Evolutionary conservation across 2,329 filamentous ascomycete species (phyloP), one percentile per base, ranked within the genome.

Genomic region (Phyllosticta ampelicida): DNA sequence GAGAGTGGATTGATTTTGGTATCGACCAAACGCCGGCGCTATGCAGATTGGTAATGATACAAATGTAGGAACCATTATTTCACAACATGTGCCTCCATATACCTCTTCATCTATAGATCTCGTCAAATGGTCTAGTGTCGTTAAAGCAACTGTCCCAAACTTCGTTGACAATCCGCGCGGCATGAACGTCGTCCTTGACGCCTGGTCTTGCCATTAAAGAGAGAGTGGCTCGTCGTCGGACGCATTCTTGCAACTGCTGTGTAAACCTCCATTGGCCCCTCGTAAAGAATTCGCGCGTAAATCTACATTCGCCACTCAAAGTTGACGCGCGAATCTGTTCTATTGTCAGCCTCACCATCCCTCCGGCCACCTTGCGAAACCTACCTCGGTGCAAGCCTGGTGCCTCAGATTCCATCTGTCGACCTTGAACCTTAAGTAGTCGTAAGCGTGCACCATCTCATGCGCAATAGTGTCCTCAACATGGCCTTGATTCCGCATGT

Each of bases 121-220:
- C 92, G 71, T 97, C 90, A 73, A 99, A 99, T 1, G 94, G 94
- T 67, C 94, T 80, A 3, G 92, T 97, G 73, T 99, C 94, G 55
- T 83, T 78, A 71, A 95, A 99, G 73, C 94, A 99, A 66, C 90
- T 96, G 65, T 96, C 91, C 90, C 92, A 99, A n/a, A 99, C 94
- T 73, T 95, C 86, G 73, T 97, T 94, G 60, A 99, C 90, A 23
- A 95, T 85, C 74, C 87, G 89, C 55, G 84, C 82, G 3, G 94
- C 94, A 64, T 97, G 89, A 13, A 85, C 84, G 66, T 95, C 86
- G 72, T 95, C 88, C 71, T 88, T 89, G 69, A 91, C 94, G 52
- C 80, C 79, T 16, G 90, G 90, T 61, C 94, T 80, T 30, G 82
- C 85, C 76, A 84, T 81, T 65, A 99, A 83, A 20, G 89, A 95